These are phyloP conservation scores for Toxicodendron radicans DNA, from an alignment of 345 rosid genomes.

Conservation along the genomic window DNA sequence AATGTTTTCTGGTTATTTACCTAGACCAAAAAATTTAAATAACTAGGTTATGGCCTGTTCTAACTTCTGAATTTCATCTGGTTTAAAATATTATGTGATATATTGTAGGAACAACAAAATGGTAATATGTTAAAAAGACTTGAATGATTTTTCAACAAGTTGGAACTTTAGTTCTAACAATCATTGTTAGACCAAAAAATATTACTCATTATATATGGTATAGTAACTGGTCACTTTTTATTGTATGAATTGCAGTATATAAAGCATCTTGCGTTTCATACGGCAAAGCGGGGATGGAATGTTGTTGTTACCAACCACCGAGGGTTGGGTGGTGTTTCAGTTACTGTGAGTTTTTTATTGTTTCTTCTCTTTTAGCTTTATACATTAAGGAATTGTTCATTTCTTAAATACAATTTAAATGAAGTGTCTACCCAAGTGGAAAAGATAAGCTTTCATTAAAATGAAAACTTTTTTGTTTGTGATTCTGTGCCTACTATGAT, in stretches of 20 bases:
- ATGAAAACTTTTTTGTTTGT: not conserved
- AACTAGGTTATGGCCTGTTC: not conserved
- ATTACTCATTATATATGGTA: not conserved
- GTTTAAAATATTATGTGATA: not conserved
- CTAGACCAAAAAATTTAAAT: not conserved
- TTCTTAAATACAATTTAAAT: not conserved
- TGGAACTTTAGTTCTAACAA: not conserved
- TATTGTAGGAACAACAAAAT: not conserved
- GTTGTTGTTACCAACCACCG: conserved; percentile 89
- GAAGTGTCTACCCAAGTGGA: not conserved
- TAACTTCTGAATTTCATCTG: not conserved
- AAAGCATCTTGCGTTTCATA: conserved; percentile 68
- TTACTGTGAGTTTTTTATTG: conserved; percentile 62
- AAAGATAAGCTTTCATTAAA: not conserved
- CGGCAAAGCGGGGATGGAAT: conserved; percentile 74
- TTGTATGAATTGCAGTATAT: conserved; percentile 54
- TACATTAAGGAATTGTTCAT: not conserved
- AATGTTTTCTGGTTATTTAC: not conserved
- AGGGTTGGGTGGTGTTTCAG: conserved; percentile 86
- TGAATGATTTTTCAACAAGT: not conserved
- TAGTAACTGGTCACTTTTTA: not conserved
- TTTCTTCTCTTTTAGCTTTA: not conserved
- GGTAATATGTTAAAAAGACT: not conserved
- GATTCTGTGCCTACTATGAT: not conserved
- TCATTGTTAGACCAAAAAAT: not conserved